Evolutionary conservation across 2,329 filamentous ascomycete species (phyloP).

Genomic region (Monosporascus cannonballus): DNA sequence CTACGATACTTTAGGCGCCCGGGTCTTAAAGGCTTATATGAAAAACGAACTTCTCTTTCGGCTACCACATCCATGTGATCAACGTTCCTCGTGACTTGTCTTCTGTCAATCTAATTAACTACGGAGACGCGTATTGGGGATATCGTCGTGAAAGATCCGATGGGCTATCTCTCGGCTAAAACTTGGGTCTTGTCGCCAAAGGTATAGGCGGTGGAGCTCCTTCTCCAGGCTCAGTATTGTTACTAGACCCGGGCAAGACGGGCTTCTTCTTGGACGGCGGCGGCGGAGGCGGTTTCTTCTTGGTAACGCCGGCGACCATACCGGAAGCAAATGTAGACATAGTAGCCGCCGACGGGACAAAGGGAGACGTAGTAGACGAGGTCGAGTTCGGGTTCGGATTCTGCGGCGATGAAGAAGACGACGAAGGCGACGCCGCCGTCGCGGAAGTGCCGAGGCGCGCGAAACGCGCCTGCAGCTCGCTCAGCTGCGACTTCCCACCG

Average conservation of each 20-base stretch:
- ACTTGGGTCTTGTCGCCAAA: slow-evolving; percentile 42
- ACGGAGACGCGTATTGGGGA: background rate
- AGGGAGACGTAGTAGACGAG: slow-evolving; percentile 6
- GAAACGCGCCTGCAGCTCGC: slow-evolving; percentile 65
- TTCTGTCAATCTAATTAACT: background rate
- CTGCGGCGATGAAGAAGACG: slow-evolving; percentile 2
- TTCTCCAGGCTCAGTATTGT: slow-evolving; percentile 16
- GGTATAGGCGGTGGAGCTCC: slow-evolving; percentile 46
- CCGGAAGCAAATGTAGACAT: background rate
- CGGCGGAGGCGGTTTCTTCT: slow-evolving; percentile 47
- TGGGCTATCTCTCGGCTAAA: slow-evolving; percentile 21
- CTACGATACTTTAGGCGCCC: slow-evolving; percentile 9
- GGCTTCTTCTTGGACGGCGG: slow-evolving; percentile 44
- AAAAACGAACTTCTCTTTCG: background rate
- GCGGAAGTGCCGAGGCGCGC: slow-evolving; percentile 40
- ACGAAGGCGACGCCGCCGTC: slow-evolving; percentile 11
- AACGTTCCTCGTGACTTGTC: background rate
- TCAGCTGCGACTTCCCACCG: slow-evolving; percentile 41
- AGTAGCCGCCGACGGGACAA: slow-evolving; percentile 10
- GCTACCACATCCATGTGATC: background rate
- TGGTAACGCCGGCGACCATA: slow-evolving; percentile 25
- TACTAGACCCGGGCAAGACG: slow-evolving; percentile 21
- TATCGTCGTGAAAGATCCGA: background rate
- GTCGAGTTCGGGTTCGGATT: background rate
- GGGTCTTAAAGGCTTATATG: slow-evolving; percentile 9